Conservation (phyloP, 805 yeast species). For the Clavispora carvajalis region DNA sequence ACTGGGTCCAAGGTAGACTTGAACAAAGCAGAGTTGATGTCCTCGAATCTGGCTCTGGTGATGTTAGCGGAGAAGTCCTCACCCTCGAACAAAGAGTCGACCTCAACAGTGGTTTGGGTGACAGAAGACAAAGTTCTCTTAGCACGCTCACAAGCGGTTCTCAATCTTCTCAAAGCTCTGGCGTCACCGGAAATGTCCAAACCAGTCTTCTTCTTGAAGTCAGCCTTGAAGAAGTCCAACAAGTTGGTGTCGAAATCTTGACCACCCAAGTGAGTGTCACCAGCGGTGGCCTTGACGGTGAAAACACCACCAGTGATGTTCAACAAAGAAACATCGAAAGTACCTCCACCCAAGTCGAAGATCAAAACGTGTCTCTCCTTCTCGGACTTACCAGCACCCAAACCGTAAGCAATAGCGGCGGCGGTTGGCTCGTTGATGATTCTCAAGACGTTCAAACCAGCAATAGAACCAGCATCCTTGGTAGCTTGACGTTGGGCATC, state of each 20-base stretch:
- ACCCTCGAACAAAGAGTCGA: slow-evolving; percentile 45
- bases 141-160: slow-evolving; percentile 46
- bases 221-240: slow-evolving; percentile 83
- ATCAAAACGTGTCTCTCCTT: slow-evolving; percentile 56
- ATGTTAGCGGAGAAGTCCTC: slow-evolving; percentile 43
- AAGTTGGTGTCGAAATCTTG: slow-evolving; percentile 91
- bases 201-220: slow-evolving; percentile 90
- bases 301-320: slow-evolving; percentile 46
- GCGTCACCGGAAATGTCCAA: slow-evolving; percentile 77
- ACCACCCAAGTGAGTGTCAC: slow-evolving; percentile 98
- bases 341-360: slow-evolving; percentile 48
- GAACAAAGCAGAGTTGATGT: slow-evolving; percentile 41
- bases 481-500: slow-evolving; percentile 95
- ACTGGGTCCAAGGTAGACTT: slow-evolving; percentile 44
- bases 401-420: slow-evolving; percentile 30
- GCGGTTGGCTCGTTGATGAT: slow-evolving; percentile 78
- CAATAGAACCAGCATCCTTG: slow-evolving; percentile 89
- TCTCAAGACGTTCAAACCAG: slow-evolving; percentile 83
- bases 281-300: slow-evolving; percentile 61
- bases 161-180: slow-evolving; percentile 71
- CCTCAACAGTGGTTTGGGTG: slow-evolving; percentile 39
- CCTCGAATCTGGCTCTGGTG: slow-evolving; percentile 46
- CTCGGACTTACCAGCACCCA: slow-evolving; percentile 45
- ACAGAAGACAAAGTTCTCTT: slow-evolving; percentile 42
- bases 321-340: slow-evolving; percentile 44